Evolutionary conservation across 2,329 filamentous ascomycete genomes (phyloP).

Genomic region (Cucurbitaria berberidis): DNA sequence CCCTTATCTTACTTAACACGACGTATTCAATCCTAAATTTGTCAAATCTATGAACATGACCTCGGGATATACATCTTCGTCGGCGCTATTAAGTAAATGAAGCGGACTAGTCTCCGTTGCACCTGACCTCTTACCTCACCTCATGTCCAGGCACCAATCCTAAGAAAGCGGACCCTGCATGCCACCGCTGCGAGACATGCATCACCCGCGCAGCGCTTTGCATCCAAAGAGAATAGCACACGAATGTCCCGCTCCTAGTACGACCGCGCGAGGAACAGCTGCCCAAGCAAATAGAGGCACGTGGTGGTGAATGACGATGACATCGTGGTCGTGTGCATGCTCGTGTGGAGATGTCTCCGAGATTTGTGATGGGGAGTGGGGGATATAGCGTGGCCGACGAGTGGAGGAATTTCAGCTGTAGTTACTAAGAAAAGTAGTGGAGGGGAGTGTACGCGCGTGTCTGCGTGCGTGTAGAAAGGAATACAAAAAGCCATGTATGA

Average conservation of each 20-base stretch:
- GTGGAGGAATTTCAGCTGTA: not conserved
- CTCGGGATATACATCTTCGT: too few species aligned
- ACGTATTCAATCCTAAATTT: too few species aligned
- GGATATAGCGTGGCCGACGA: not conserved
- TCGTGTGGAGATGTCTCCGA: not conserved
- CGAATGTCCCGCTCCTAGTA: not conserved
- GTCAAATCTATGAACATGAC: too few species aligned
- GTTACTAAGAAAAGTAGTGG: not conserved
- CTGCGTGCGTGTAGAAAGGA: too few species aligned
- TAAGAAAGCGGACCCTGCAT: not conserved
- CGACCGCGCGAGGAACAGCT: not conserved
- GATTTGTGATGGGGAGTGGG: too few species aligned
- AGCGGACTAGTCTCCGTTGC: not conserved
- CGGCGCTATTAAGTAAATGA: too few species aligned
- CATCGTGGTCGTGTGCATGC: not conserved
- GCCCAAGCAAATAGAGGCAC: not conserved
- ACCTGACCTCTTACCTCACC: not conserved
- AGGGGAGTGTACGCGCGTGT: not conserved
- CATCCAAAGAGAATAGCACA: not conserved
- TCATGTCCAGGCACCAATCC: not conserved
- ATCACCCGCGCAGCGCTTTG: not conserved
- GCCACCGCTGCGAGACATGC: not conserved
- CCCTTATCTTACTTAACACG: too few species aligned
- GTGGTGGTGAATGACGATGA: not conserved
- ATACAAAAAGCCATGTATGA: too few species aligned